Percentiles rank a stretch among this genome's conserved stretches.
phyloP scores from a whole-genome alignment of 148 eudicot genomes.

The Talinum fruticosum region DNA sequence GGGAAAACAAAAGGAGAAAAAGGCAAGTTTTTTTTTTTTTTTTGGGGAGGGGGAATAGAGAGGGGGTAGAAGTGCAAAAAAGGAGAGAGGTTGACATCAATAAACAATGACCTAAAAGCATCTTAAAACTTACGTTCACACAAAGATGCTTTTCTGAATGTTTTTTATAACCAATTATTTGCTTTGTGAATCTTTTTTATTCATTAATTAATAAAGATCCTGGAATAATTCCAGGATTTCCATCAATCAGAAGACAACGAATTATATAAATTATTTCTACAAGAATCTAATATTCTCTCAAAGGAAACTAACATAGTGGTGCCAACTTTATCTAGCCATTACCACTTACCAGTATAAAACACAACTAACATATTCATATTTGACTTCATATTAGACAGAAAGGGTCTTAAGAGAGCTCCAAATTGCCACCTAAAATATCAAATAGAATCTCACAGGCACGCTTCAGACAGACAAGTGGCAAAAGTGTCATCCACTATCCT shows the following conservation, averaged over 20 bases:
- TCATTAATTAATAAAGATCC: conserved; percentile 13
- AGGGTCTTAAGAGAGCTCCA: conserved; percentile 7
- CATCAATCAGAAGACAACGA: conserved; percentile 19
- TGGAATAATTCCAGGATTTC: conserved; percentile 9
- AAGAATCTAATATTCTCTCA: conserved; percentile 25
- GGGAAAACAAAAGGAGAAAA: too few species aligned
- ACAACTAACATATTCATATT: conserved; percentile 9
- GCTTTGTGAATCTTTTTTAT: conserved; percentile 7
- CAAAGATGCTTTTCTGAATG: neutral
- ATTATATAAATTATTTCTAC: conserved; percentile 10
- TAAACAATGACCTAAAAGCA: conserved; percentile 12
- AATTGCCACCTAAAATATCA: conserved; percentile 14
- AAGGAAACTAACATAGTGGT: conserved; percentile 27
- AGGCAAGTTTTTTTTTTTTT: too few species aligned
- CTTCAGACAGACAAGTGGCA: conserved; percentile 23
- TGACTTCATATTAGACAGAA: conserved; percentile 22
- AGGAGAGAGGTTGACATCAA: neutral
- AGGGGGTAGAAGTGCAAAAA: neutral
- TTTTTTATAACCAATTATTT: neutral
- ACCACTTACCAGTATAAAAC: conserved; percentile 17
- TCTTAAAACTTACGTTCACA: neutral
- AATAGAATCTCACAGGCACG: conserved; percentile 18
- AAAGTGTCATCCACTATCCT: conserved; percentile 26
- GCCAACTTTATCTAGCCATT: conserved; percentile 28
- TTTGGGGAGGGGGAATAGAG: neutral